phyloP scores from a whole-genome alignment of 2,329 filamentous ascomycete genomes.

The Colletotrichum trifolii region DNA sequence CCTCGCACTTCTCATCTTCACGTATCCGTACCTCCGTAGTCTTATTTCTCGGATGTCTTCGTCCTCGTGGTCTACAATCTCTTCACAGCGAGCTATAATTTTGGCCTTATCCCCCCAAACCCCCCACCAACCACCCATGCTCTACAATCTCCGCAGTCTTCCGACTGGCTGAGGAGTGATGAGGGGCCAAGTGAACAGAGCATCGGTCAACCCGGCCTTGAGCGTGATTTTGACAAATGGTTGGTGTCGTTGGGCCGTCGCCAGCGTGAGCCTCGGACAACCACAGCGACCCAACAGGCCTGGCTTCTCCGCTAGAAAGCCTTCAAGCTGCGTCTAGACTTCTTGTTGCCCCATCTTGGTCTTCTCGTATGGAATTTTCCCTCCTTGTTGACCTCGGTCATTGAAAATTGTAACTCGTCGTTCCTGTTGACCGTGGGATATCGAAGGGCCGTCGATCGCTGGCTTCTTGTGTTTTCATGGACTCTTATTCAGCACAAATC shows the following conservation, averaged over 20 bases:
- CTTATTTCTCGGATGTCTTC: too few species aligned
- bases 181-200: conserved; percentile 23
- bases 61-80: not conserved
- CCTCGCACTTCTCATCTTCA: not conserved
- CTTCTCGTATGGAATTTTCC: not conserved
- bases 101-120: not conserved
- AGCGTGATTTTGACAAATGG: conserved; percentile 18
- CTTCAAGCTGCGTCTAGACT: conserved; percentile 1
- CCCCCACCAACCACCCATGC: conserved; percentile 13
- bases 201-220: conserved; percentile 27
- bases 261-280: not conserved
- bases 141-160: conserved; percentile 24
- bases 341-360: not conserved
- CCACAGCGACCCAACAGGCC: not conserved
- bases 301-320: conserved; percentile 2
- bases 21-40: too few species aligned
- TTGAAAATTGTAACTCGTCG: not conserved
- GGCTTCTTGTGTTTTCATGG: too few species aligned
- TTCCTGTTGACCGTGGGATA: too few species aligned
- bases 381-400: not conserved
- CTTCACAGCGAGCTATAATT: conserved; percentile 10
- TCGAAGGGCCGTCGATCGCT: too few species aligned
- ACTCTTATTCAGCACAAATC: too few species aligned
- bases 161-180: conserved; percentile 33
- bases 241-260: conserved; percentile 3